These are phyloP conservation scores for Pseudogymnoascus sp. DNA, from an alignment of 2,329 filamentous ascomycete species.

Conservation along the genomic window DNA sequence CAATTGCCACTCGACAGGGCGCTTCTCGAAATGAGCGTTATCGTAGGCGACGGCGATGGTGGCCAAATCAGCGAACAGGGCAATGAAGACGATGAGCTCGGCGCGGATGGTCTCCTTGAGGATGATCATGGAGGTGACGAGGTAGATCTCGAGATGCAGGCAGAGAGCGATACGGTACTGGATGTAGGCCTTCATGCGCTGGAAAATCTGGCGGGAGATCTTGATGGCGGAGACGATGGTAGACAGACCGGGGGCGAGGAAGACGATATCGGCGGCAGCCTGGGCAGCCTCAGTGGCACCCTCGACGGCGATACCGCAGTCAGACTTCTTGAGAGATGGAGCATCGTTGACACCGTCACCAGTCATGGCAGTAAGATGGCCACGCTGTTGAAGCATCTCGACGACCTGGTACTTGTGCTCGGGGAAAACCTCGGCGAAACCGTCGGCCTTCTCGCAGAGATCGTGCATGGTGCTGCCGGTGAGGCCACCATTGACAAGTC, in stretches of 20 bases:
- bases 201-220: conserved; percentile 90
- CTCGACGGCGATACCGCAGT: conserved; percentile 91
- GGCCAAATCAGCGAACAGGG: conserved; percentile 69
- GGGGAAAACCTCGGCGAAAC: conserved; percentile 90
- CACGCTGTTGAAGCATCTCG: conserved; percentile 87
- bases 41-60: conserved; percentile 73
- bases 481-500: conserved; percentile 67
- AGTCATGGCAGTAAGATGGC: conserved; percentile 91
- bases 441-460: conserved; percentile 78
- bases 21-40: conserved; percentile 65
- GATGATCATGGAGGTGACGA: conserved; percentile 70
- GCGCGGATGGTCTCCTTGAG: conserved; percentile 67
- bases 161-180: conserved; percentile 92
- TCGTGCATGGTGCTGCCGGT: conserved; percentile 66
- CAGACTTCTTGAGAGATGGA: conserved; percentile 85
- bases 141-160: conserved; percentile 78
- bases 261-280: conserved; percentile 87
- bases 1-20: conserved; percentile 71
- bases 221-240: conserved; percentile 89
- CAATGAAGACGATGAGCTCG: conserved; percentile 70
- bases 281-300: conserved; percentile 85
- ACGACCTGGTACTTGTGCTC: conserved; percentile 95
- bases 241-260: conserved; percentile 82
- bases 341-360: conserved; percentile 94
- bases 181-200: conserved; percentile 94